Base-by-base conservation (phyloP, 352 stramenopile species). In the Pseudoperonospora humuli region DNA sequence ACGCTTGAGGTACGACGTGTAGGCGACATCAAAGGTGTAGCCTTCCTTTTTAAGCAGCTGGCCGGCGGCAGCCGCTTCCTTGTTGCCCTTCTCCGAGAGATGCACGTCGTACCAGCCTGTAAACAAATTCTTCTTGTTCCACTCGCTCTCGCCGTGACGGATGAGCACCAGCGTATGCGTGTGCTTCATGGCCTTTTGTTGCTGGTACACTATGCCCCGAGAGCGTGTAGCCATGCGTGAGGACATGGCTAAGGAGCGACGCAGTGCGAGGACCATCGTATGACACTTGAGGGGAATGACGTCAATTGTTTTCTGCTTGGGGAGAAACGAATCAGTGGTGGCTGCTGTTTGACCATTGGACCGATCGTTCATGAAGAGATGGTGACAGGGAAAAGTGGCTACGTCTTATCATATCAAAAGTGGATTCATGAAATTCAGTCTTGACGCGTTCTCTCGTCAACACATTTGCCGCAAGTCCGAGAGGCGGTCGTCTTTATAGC, bases 111-210 rank as follows among this genome's bases (percentile, higher is more conserved):
- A 93, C 86, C 86, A 97, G 35, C 92, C 92, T 34, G 93, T 97
- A 58, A 97, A 97, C 28, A 84, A 72, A 68, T 97, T 97, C 57
- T 96, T 73, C 41, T 86, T 78, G 80, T 97, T 97, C 92, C 92
- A 97, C 49, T 95, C 94, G 45, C 70, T 93, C 66, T 97, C 86
- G 24, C 91, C 91, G 67, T 97, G 91, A 38, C 91, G 86, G 44
- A 97, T 81, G 54, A 97, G 74, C 58, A 96, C 77, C 24, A 96
- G 70, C 57, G 81, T 93, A 64, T 92, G 75, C 60, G 77, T 92
- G 75, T 88, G 72, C 67, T 85, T 80, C 43, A 64, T 55, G 35
- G 70, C 57, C 48, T 75, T 74, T 50, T 79, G 74, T 59, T 75
- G 69, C 53, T 82, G 67, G 45, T 71, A 49, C n/a, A 84, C 38